phyloP scores from a whole-genome alignment of 352 stramenopile species.

The Pythium sukuiense region DNA sequence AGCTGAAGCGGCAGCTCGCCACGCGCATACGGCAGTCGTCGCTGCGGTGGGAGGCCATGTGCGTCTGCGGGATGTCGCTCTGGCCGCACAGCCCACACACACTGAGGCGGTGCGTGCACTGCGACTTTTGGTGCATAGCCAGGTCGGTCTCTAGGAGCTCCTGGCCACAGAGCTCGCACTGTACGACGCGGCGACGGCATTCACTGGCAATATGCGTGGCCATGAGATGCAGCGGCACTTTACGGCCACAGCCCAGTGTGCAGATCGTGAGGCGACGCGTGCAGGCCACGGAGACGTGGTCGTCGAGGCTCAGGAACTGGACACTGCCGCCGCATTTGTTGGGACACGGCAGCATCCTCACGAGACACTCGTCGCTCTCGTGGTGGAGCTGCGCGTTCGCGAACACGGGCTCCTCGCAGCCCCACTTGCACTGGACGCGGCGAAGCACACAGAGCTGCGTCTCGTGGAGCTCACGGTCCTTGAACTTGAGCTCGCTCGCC shows the following conservation, averaged over 20 bases:
- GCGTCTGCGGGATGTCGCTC: conserved; percentile 31
- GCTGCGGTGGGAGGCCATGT: conserved; percentile 43
- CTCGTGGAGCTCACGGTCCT: conserved; percentile 53
- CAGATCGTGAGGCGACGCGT: conserved; percentile 39
- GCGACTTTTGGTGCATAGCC: conserved; percentile 28
- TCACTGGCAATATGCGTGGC: conserved; percentile 33
- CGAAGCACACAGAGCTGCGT: conserved; percentile 41
- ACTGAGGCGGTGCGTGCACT: conserved; percentile 47
- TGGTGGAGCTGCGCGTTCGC: conserved; percentile 42
- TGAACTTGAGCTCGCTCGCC: conserved; percentile 37
- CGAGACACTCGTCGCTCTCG: conserved; percentile 55
- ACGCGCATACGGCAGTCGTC: conserved; percentile 60
- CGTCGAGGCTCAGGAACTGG: conserved; percentile 35
- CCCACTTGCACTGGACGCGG: conserved; percentile 56
- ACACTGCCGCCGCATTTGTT: conserved; percentile 52
- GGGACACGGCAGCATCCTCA: conserved; percentile 45
- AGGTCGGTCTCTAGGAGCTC: conserved; percentile 42
- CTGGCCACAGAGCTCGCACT: conserved; percentile 37
- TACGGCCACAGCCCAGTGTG: conserved; percentile 45
- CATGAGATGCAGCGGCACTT: conserved; percentile 51
- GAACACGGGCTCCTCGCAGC: conserved; percentile 52
- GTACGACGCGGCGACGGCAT: conserved; percentile 46
- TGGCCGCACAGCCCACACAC: conserved; percentile 58
- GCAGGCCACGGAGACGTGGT: conserved; percentile 40
- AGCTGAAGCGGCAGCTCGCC: conserved; percentile 50